Evolutionary conservation across 176 grass and related monocot species (phyloP).

Genomic region (Chloris gayana): DNA sequence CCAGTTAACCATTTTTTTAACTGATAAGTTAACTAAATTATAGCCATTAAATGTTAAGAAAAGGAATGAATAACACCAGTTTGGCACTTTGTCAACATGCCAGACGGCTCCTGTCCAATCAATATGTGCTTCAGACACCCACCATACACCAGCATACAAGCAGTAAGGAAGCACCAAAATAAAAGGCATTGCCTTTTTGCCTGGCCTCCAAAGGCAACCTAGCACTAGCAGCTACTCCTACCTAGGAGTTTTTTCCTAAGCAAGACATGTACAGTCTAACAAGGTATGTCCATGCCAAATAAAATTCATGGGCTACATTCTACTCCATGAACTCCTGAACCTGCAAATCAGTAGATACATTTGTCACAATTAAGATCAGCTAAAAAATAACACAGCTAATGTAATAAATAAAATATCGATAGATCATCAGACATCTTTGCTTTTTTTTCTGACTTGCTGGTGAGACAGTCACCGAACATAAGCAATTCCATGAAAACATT

Average conservation of each 20-base stretch:
- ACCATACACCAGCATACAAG: slow-evolving; percentile 5
- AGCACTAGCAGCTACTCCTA: slow-evolving; percentile 31
- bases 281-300: slow-evolving; percentile 44
- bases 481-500: neutral
- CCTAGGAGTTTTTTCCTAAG: slow-evolving; percentile 33
- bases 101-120: neutral
- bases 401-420: slow-evolving; percentile 4
- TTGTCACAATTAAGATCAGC: slow-evolving; percentile 22
- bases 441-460: too few relatives aligned
- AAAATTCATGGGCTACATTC: slow-evolving; percentile 40
- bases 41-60: neutral
- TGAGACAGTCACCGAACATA: neutral
- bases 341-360: slow-evolving; percentile 39
- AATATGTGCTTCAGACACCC: neutral
- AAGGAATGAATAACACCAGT: neutral
- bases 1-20: neutral
- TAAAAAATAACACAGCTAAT: slow-evolving; percentile 7
- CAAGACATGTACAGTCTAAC: slow-evolving; percentile 36
- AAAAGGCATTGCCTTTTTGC: neutral
- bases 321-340: slow-evolving; percentile 22
- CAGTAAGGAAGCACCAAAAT: neutral
- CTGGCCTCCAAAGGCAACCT: slow-evolving; percentile 5
- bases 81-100: neutral
- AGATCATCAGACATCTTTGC: neutral
- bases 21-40: neutral